phyloP scores from a whole-genome alignment of 805 yeast genomes.

The Candida cerambycidarum region DNA sequence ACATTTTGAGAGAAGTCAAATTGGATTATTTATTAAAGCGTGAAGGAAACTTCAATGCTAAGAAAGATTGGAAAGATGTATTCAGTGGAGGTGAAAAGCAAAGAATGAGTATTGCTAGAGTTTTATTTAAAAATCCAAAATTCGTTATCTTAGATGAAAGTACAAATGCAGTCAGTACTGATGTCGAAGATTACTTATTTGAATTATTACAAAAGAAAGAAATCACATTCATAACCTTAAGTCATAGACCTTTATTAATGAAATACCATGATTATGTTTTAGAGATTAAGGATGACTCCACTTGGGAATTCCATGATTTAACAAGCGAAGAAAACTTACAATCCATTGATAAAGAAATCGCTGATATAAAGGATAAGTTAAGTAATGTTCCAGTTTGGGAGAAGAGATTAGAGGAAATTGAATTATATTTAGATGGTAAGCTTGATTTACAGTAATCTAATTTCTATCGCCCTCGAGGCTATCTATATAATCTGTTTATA shows the following conservation, averaged over 20 bases:
- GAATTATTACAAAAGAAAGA: constrained; percentile 67
- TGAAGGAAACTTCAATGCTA: constrained; percentile 53
- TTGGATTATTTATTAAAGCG: constrained; percentile 77
- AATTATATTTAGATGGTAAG: constrained; percentile 47
- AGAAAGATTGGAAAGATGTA: constrained; percentile 83
- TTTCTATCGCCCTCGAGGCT: not conserved
- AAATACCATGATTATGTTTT: constrained; percentile 80
- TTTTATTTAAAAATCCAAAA: constrained; percentile 74
- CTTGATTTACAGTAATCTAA: not conserved
- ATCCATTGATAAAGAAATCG: constrained; percentile 74
- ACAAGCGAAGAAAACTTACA: constrained; percentile 66
- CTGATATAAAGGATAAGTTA: constrained; percentile 60
- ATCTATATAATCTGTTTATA: constrained; percentile 1
- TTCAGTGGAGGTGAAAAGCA: constrained; percentile 96
- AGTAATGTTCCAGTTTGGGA: constrained; percentile 59
- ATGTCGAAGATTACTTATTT: constrained; percentile 83
- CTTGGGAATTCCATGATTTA: constrained; percentile 60
- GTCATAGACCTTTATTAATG: constrained; percentile 80
- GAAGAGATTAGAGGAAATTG: constrained; percentile 58
- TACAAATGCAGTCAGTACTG: constrained; percentile 89
- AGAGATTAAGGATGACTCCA: constrained; percentile 55
- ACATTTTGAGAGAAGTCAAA: constrained; percentile 71
- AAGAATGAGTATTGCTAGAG: constrained; percentile 83
- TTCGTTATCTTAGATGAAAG: constrained; percentile 88
- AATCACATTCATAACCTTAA: constrained; percentile 76